Base-by-base conservation (phyloP, 306 rosid species). In the Citrullus amarus region DNA sequence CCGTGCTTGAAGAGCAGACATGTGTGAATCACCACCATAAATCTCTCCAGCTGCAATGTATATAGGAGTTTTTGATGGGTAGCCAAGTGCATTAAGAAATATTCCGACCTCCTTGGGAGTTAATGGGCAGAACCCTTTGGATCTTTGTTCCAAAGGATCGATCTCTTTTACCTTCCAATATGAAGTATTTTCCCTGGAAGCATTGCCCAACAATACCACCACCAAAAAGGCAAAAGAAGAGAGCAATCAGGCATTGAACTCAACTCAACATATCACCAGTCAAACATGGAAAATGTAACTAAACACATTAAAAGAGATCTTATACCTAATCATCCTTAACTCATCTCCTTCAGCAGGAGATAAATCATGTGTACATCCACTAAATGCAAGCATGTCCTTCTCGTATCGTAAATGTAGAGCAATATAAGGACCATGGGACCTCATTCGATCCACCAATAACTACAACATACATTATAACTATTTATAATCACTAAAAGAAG, bases 371-470 rank as follows among this genome's bases (percentile, higher is more conserved):
- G 98, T 92, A 83, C 99, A 95, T 53, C 99, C 99, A 80, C 99
- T 95, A 85, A 95, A 95, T 81, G 99, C 93, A 86, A 95, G 97
- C 97, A 95, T 92, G 79, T 95, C 99, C 86, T 95, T 93, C 93
- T 95, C 99, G 75, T 84, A 95, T 48, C 99, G 96, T 82, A 95
- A 88, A 90, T 95, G 99, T 80, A 95, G 80, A 57, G 99, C 90
- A 75, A 95, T 91, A 54, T 92, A 91, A 68, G 88, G 90, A 79
- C 99, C 99, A 77, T 86, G 84, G 51, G 96, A 86, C 83, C 97
- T 88, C 97, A 95, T 92, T 80, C 97, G 88, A 80, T 88, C 90
- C 74, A 92, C 98, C 84, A 95, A 86, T 72, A 86, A 85, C 99
- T 95, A 78, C 82, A 81, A 50, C 43, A 82, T 76, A 60, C 22